phyloP scores from a whole-genome alignment of 306 rosid species.

The Rosa multiflora region DNA sequence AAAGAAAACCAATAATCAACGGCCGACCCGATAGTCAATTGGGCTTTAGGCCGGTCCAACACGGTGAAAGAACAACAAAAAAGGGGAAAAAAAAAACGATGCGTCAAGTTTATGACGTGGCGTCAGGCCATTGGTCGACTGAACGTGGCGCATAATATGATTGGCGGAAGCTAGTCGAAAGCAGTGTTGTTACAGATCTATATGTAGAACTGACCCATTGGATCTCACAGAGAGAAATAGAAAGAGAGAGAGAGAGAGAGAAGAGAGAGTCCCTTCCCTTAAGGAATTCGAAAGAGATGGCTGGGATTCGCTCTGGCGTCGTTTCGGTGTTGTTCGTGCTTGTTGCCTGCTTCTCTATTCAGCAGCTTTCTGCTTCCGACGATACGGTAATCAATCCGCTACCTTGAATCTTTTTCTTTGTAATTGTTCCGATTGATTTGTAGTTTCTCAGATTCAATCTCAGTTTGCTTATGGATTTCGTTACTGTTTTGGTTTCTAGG shows the following conservation, averaged over 20 bases:
- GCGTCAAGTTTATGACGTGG: slow-evolving; percentile 35
- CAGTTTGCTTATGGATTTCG: background rate
- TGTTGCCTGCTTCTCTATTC: slow-evolving; percentile 43
- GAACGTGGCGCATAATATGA: slow-evolving; percentile 50
- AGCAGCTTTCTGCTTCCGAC: slow-evolving; percentile 55
- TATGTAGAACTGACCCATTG: slow-evolving; percentile 7
- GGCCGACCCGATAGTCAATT: background rate
- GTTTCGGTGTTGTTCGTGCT: slow-evolving; percentile 33
- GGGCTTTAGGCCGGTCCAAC: slow-evolving; percentile 10
- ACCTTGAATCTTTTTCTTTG: background rate
- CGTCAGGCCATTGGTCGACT: slow-evolving; percentile 1
- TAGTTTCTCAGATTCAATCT: background rate
- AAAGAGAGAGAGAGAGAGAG: background rate
- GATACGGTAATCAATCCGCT: slow-evolving; percentile 40
- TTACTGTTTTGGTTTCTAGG: slow-evolving; percentile 34
- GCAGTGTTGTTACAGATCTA: slow-evolving; percentile 38
- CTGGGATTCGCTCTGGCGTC: slow-evolving; percentile 26
- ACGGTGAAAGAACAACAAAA: background rate
- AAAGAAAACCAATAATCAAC: background rate
- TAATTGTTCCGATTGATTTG: background rate
- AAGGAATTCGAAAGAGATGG: slow-evolving; percentile 23
- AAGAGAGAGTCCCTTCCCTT: background rate
- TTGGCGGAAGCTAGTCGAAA: slow-evolving; percentile 58
- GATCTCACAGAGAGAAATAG: background rate
- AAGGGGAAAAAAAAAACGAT: background rate